phyloP scores from a whole-genome alignment of 2,329 filamentous ascomycete genomes.

The Fusarium begoniae region DNA sequence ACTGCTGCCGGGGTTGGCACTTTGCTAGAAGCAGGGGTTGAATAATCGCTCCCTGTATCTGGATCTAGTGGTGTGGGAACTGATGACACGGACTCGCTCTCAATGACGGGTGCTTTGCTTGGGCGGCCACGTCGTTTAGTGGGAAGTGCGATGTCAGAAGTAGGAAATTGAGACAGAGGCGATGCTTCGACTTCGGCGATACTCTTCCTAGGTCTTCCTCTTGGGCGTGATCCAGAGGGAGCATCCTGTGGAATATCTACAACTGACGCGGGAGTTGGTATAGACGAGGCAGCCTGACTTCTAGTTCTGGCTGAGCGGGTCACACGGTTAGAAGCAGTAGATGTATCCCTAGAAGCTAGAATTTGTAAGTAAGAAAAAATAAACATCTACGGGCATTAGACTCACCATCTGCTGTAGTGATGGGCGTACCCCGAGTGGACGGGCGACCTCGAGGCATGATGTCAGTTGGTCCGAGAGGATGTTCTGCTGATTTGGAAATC shows the following conservation, averaged over 20 bases:
- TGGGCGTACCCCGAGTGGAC: slow-evolving; percentile 30
- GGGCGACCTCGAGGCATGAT: slow-evolving; percentile 47
- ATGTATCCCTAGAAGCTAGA: slow-evolving; percentile 30
- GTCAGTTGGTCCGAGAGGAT: not conserved
- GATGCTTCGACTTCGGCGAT: slow-evolving; percentile 6
- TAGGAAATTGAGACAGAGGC: not conserved
- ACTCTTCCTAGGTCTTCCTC: slow-evolving; percentile 41
- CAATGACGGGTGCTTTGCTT: slow-evolving; percentile 25
- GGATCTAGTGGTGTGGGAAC: slow-evolving; percentile 43
- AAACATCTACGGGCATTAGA: not conserved
- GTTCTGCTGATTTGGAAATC: not conserved
- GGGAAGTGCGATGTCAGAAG: not conserved
- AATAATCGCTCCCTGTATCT: slow-evolving; percentile 47
- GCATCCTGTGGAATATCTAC: not conserved
- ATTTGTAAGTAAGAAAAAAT: slow-evolving; percentile 4
- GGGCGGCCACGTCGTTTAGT: slow-evolving; percentile 29
- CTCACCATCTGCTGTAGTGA: slow-evolving; percentile 33
- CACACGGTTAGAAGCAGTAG: slow-evolving; percentile 31
- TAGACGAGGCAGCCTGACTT: slow-evolving; percentile 16
- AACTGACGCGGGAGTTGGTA: not conserved
- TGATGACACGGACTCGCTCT: slow-evolving; percentile 47
- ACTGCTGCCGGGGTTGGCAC: slow-evolving; percentile 47
- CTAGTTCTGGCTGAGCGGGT: slow-evolving; percentile 41
- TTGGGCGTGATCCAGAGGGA: slow-evolving; percentile 5
- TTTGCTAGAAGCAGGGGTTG: slow-evolving; percentile 51